These are phyloP conservation scores for Amanita pallidorosea DNA, from an alignment of 768 basidiomycete species.

Conservation along the genomic window DNA sequence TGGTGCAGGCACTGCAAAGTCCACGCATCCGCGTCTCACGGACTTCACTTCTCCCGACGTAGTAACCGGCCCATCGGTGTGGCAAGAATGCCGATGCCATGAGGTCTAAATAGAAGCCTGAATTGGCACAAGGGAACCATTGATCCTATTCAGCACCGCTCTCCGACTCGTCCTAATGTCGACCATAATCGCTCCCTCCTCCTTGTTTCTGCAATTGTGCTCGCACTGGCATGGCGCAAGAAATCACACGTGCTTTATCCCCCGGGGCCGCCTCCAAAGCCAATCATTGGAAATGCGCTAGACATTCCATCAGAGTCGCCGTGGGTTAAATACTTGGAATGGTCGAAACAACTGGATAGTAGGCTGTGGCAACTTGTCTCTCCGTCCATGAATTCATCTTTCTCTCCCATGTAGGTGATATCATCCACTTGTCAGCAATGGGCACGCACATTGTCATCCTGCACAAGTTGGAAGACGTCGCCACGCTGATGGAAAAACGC, in stretches of 20 bases:
- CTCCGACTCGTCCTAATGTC: too few species aligned
- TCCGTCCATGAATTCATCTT: background rate
- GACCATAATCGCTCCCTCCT: too few species aligned
- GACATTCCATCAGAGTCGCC: background rate
- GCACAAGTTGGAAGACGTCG: conserved; percentile 11
- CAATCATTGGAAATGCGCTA: background rate
- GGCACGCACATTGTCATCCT: conserved; percentile 16
- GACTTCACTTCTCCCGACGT: too few species aligned
- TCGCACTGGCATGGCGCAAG: background rate
- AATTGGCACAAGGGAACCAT: too few species aligned
- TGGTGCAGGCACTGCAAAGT: too few species aligned
- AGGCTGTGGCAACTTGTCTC: background rate
- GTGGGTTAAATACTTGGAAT: conserved; percentile 1
- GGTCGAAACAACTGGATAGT: conserved; percentile 2
- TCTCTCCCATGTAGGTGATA: conserved; percentile 11
- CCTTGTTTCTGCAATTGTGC: background rate
- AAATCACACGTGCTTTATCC: background rate
- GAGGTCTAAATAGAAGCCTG: too few species aligned
- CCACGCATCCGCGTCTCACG: too few species aligned
- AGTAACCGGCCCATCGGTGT: too few species aligned
- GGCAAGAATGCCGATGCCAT: too few species aligned
- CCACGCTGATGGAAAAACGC: conserved; percentile 17
- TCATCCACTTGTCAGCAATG: conserved; percentile 14
- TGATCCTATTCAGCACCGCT: too few species aligned
- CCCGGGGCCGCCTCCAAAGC: background rate